Conservation (phyloP, 306 rosid genomes). For the Ziziphus jujuba region DNA sequence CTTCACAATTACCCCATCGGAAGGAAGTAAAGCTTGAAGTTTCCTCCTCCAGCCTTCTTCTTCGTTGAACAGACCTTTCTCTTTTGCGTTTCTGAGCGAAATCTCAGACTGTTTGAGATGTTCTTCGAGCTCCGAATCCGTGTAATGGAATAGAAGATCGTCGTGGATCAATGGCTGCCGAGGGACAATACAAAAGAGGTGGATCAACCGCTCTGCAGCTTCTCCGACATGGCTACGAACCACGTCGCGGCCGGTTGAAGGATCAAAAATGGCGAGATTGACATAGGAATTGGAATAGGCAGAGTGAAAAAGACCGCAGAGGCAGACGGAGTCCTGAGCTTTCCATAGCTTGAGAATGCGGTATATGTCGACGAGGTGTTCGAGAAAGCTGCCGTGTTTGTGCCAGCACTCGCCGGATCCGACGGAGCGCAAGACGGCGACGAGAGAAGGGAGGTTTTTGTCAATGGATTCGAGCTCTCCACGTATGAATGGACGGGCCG, state of each 20-base stretch:
- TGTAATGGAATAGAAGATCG: conserved; percentile 64
- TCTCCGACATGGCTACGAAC: conserved; percentile 61
- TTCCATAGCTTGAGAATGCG: conserved; percentile 80
- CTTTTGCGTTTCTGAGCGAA: conserved; percentile 36
- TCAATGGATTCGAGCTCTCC: conserved; percentile 60
- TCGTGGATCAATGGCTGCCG: conserved; percentile 79
- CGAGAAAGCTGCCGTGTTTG: conserved; percentile 87
- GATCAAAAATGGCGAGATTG: conserved; percentile 85
- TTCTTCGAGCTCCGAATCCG: conserved; percentile 52
- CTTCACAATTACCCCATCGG: conserved; percentile 52
- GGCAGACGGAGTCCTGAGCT: conserved; percentile 48
- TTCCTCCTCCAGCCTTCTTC: conserved; percentile 73
- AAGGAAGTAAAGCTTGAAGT: conserved; percentile 51
- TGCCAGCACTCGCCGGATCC: conserved; percentile 99
- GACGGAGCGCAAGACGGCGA: conserved; percentile 52
- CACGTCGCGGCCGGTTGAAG: conserved; percentile 71
- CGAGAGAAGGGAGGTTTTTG: conserved; percentile 47
- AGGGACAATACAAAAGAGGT: conserved; percentile 75
- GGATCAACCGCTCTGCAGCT: conserved; percentile 63
- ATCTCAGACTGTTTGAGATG: conserved; percentile 54
- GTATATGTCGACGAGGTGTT: conserved; percentile 65
- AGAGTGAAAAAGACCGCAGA: conserved; percentile 90
- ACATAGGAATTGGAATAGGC: conserved; percentile 93
- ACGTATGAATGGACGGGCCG: conserved; percentile 77
- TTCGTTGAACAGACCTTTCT: conserved; percentile 33